phyloP scores from a whole-genome alignment of 176 grass and related monocot species.

The Olyra latifolia region DNA sequence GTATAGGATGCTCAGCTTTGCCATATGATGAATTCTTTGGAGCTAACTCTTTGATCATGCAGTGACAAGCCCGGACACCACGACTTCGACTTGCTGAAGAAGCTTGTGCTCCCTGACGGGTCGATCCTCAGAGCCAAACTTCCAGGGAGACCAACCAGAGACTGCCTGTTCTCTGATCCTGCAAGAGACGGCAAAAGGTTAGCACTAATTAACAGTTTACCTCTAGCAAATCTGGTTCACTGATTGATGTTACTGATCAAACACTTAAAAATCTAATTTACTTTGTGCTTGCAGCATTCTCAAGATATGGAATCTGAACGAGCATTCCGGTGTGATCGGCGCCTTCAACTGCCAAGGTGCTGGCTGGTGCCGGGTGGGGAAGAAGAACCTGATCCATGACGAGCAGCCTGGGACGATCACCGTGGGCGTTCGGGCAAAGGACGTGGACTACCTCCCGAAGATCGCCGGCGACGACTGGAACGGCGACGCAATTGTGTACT shows the following conservation, averaged over 20 bases:
- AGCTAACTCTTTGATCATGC: background rate
- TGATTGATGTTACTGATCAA: background rate
- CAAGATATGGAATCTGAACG: constrained; percentile 89
- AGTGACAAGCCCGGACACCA: constrained; percentile 85
- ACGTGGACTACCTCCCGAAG: constrained; percentile 52
- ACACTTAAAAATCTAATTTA: background rate
- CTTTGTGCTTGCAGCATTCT: constrained; percentile 45
- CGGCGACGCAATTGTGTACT: constrained; percentile 64
- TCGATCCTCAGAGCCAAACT: constrained; percentile 76
- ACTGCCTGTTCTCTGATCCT: constrained; percentile 84
- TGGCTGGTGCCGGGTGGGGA: constrained; percentile 63
- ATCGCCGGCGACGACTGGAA: constrained; percentile 49
- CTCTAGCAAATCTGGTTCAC: background rate
- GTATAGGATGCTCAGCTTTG: background rate
- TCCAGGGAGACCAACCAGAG: constrained; percentile 62
- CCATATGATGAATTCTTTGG: background rate
- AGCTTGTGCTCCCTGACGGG: constrained; percentile 79
- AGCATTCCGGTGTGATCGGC: constrained; percentile 71
- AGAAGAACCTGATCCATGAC: constrained; percentile 76
- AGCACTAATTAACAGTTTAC: background rate
- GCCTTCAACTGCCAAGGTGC: constrained; percentile 91
- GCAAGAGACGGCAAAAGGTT: constrained; percentile 80
- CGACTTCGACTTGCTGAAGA: constrained; percentile 78
- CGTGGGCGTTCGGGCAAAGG: constrained; percentile 44
- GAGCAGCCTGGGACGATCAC: constrained; percentile 68